phyloP scores from a whole-genome alignment of 2,329 filamentous ascomycete genomes.

The Berkeleyomyces rouxiae region DNA sequence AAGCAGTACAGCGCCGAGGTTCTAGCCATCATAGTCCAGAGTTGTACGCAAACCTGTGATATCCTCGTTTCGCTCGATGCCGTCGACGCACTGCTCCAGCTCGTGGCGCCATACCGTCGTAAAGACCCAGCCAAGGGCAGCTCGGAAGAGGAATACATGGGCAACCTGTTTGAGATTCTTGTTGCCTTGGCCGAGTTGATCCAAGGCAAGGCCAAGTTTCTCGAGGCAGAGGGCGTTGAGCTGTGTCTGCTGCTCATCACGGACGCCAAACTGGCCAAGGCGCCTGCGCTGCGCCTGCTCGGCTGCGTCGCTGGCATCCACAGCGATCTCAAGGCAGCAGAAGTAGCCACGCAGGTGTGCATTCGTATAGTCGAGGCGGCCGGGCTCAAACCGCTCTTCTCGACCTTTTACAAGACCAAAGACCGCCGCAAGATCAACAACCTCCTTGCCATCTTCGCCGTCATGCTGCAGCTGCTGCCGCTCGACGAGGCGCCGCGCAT shows the following conservation, averaged over 20 bases:
- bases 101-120: constrained; percentile 71
- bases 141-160: constrained; percentile 86
- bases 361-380: constrained; percentile 64
- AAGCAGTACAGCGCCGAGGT: constrained; percentile 92
- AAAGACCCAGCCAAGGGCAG: constrained; percentile 71
- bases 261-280: constrained; percentile 66
- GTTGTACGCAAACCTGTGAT: constrained; percentile 46
- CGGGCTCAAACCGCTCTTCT: constrained; percentile 71
- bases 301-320: constrained; percentile 53
- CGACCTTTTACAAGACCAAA: constrained; percentile 69
- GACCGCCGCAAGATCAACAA: constrained; percentile 60
- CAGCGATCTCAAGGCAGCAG: constrained; percentile 17
- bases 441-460: constrained; percentile 68
- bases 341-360: constrained; percentile 48
- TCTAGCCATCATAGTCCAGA: constrained; percentile 73
- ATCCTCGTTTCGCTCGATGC: constrained; percentile 50
- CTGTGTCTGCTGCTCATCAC: constrained; percentile 82
- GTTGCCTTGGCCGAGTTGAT: constrained; percentile 64
- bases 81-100: constrained; percentile 64
- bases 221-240: constrained; percentile 84
- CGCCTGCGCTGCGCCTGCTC: constrained; percentile 60
- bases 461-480: constrained; percentile 63
- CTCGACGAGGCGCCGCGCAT: constrained; percentile 65
- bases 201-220: constrained; percentile 60
- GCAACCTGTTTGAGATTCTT: constrained; percentile 79